Base-by-base conservation (phyloP, 345 rosid genomes). In the Eucalyptus marginata region DNA sequence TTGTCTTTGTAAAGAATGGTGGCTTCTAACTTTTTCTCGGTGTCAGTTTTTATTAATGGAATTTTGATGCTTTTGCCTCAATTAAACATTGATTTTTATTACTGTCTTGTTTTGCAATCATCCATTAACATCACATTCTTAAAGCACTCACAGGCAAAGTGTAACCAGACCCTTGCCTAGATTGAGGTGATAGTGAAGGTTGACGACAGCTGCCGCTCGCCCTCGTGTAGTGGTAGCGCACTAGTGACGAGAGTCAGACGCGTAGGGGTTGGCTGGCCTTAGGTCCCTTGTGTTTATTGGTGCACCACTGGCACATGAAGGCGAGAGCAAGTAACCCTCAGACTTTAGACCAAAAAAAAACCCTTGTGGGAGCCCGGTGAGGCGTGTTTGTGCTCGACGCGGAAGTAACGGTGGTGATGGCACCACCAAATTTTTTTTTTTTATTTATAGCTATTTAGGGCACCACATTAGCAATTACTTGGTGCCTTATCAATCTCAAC, bases 71-170 rank as follows among this genome's bases (percentile, higher is more conserved):
- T 56, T 56, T 56, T 56, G 62, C 62, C 40, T 5, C 24, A 56
- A 56, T 56, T 6, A 24, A 56, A 24, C 62, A 24, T 56, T 13
- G 13, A 56, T 56, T 56, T 25, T 24, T 56, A 56, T 56, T 56
- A 24, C 12, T 0, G 3, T 56, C 29, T 25, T 22, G 27, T 0
- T 56, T 56, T 3, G 12, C 5, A 27, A 56, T 56, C 27, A 56
- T 56, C 27, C 62, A 27, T 56, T 11, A 56, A 56, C 62, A 22
- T 56, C 27, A 22, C 62, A 56, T 56, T 56, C 27, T 22, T 5
- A 56, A 22, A 56, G 12, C 24, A 22, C 5, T 8, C 13, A 56
- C 0, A 22, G 11, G 59, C 59, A 56, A 56, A 56, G 59, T 56
- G 59, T 22, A 56, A 24, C 12, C 62, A 56, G 22, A 56, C 29